Evolutionary conservation across 148 eudicot species (phyloP).

Genomic region (Nepenthes gracilis): DNA sequence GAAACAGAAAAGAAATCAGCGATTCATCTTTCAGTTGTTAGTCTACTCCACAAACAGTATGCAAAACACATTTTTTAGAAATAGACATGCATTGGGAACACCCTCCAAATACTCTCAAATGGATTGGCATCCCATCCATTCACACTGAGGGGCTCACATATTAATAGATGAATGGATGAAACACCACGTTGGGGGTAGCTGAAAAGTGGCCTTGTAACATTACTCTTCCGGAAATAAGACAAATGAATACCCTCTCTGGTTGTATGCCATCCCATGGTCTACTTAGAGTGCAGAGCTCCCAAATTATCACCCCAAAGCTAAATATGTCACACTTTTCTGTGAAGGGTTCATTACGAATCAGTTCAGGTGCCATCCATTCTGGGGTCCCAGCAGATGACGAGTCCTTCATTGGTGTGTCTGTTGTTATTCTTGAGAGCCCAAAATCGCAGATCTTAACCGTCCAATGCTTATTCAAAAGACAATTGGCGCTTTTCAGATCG

Average conservation of each 20-base stretch:
- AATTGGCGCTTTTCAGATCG: conserved; percentile 90
- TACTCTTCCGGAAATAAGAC: not conserved
- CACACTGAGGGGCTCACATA: too few species aligned
- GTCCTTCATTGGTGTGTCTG: conserved; percentile 37
- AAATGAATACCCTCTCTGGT: conserved; percentile 61
- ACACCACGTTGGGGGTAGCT: too few species aligned
- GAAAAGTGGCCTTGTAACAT: too few species aligned
- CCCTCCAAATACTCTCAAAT: too few species aligned
- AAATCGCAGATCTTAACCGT: conserved; percentile 88
- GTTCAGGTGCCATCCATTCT: conserved; percentile 99
- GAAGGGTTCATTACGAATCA: conserved; percentile 85
- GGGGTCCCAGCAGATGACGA: conserved; percentile 96
- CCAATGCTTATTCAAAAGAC: conserved; percentile 92
- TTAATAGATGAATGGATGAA: too few species aligned
- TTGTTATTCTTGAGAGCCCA: conserved; percentile 79
- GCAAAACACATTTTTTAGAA: not conserved
- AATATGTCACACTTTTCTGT: conserved; percentile 93
- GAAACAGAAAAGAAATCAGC: conserved; percentile 1
- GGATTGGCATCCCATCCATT: too few species aligned
- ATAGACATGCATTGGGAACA: too few species aligned
- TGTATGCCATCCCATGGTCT: conserved; percentile 89
- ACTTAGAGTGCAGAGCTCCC: conserved; percentile 86
- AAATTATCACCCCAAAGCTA: conserved; percentile 95
- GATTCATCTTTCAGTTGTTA: not conserved
- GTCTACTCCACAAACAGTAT: not conserved